Evolutionary conservation across 2,329 filamentous ascomycete species (phyloP), one percentile per base, ranked within the genome.

Genomic region (Diaporthe ilicicola): DNA sequence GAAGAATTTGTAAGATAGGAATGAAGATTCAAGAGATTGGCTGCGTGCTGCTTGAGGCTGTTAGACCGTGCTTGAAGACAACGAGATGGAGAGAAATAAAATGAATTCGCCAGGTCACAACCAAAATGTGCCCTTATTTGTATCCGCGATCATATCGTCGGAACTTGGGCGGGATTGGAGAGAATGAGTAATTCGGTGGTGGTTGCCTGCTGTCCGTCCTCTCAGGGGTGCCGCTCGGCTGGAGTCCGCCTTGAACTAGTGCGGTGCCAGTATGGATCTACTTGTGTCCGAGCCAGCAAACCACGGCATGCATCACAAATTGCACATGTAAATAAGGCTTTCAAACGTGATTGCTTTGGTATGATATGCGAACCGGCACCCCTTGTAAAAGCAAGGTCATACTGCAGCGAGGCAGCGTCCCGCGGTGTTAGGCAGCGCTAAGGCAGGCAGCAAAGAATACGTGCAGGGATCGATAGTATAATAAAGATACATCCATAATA

Each of bases 211-310:
- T 46, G 17, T 51, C 15, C 19, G 19, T 7, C 19, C 9, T n/a
- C n/a, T n/a, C n/a, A n/a, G 9, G 24, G 55, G 55, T 44, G 54
- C 34, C 34, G 34, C 29, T 22, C 22, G 19, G 9, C 32, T 34
- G 39, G 17, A 44, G 37, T 53, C 64, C 44, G 62, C 64, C 62
- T 66, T 27, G 15, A 19, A 42, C 34, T 29, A 59, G 54, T 42
- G 54, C 17, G 24, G 32, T 4, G 53, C 44, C 22, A 24, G 19
- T 24, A 55, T 13, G 34, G 34, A 50, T 24, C 22, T 10, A 10
- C 34, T n/a, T n/a, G n/a, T 13, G 22, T 42, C 22, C 34, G 15
- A 42, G 10, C 37, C 22, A 42, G 54, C 34, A 42, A 59, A 24
- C 17, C 13, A 42, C 2, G 15, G 3, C 17, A 3, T 17, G 12